Percentiles rank a stretch among this genome's conserved stretches.
Conservation (phyloP, 805 yeast species). For the Candida cerambycidarum region DNA sequence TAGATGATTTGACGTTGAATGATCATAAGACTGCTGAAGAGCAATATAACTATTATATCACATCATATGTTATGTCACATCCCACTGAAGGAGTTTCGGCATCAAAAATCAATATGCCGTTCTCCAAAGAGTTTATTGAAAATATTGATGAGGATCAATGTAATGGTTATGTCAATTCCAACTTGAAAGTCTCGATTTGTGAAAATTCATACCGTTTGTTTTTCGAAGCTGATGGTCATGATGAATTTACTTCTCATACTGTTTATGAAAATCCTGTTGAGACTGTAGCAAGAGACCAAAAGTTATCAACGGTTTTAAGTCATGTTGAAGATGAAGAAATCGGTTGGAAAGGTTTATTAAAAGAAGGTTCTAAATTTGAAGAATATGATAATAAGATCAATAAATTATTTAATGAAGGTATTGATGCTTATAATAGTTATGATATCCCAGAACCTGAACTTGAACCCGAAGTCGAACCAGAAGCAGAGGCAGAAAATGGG, state of each 20-base stretch:
- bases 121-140: constrained; percentile 59
- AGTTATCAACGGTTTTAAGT: constrained; percentile 31
- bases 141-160: constrained; percentile 54
- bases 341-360: constrained; percentile 55
- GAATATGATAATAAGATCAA: constrained; percentile 28
- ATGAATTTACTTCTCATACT: constrained; percentile 68
- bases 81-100: constrained; percentile 96
- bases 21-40: constrained; percentile 73
- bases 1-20: constrained; percentile 81
- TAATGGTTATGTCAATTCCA: constrained; percentile 67
- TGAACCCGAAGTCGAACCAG: constrained; percentile 13
- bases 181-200: constrained; percentile 74
- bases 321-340: constrained; percentile 48
- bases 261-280: constrained; percentile 42
- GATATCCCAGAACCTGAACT: constrained; percentile 13
- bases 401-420: constrained; percentile 41
- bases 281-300: constrained; percentile 25
- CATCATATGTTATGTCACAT: constrained; percentile 89
- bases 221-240: constrained; percentile 77
- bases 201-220: constrained; percentile 75
- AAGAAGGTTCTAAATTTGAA: constrained; percentile 27
- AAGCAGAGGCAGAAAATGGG: constrained; percentile 13
- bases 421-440: constrained; percentile 25
- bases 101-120: constrained; percentile 74
- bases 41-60: constrained; percentile 88